A percentile compares a stretch with the other conserved stretches of the same genome.
Conservation (phyloP, 495 filamentous ascomycete genomes). For the Aspergillus sparsus region DNA sequence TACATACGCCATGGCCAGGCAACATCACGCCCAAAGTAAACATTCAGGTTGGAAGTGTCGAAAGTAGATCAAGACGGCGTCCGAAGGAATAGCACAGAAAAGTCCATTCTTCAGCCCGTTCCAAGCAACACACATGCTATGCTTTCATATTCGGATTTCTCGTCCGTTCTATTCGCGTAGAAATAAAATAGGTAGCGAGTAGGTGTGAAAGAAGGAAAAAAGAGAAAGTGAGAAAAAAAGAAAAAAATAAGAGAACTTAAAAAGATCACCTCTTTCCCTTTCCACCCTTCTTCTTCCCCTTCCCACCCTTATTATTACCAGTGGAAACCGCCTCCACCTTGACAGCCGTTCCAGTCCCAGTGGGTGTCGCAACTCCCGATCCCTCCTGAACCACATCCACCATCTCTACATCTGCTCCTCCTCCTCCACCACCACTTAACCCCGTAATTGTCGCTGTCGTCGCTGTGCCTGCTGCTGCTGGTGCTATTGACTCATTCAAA, state of each 20-base stretch:
- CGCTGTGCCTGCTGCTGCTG: conserved; percentile 30
- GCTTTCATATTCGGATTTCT: too few relatives aligned
- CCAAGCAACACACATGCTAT: too few relatives aligned
- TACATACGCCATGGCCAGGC: too few relatives aligned
- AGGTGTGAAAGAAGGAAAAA: too few relatives aligned
- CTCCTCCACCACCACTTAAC: conserved; percentile 21
- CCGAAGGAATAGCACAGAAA: too few relatives aligned
- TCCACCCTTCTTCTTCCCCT: conserved; percentile 31
- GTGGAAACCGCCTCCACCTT: conserved; percentile 23
- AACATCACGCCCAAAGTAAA: too few relatives aligned
- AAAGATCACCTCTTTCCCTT: conserved; percentile 36
- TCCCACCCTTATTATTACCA: conserved; percentile 30
- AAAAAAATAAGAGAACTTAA: not conserved
- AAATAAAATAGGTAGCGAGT: too few relatives aligned
- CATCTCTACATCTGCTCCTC: conserved; percentile 41
- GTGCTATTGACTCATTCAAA: conserved; percentile 61
- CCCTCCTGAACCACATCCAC: conserved; percentile 32
- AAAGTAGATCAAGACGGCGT: too few relatives aligned
- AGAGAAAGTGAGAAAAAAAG: not conserved
- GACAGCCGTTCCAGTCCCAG: conserved; percentile 19
- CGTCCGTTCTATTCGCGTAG: too few relatives aligned
- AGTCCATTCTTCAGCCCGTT: too few relatives aligned
- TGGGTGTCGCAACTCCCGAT: conserved; percentile 13
- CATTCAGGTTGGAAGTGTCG: too few relatives aligned
- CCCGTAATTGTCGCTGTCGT: not conserved